A percentile compares a stretch with the other conserved stretches of the same genome.
Evolutionary conservation across 139 green algal species (phyloP).

Genomic region (Chlorella ohadii): DNA sequence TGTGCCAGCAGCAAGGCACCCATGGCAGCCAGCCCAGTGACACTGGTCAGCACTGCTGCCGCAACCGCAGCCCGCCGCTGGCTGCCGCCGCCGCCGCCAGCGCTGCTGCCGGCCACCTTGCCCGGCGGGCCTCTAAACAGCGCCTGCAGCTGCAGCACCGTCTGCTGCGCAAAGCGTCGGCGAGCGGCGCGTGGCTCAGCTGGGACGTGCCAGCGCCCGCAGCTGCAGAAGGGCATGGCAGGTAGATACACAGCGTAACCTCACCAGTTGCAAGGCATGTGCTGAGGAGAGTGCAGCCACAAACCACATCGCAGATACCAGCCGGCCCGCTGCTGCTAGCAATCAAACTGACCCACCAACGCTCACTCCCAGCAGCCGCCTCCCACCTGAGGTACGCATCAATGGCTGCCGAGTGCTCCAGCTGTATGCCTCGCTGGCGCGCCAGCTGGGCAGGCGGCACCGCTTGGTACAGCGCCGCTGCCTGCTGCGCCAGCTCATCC

Average conservation of each 20-base stretch:
- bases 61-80: neutral
- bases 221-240: neutral
- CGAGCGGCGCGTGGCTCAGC: neutral
- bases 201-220: constrained; percentile 34
- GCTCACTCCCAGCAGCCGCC: neutral
- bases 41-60: constrained; percentile 11
- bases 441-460: constrained; percentile 40
- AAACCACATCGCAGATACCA: no score
- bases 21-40: constrained; percentile 28
- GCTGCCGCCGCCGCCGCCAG: no score
- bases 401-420: constrained; percentile 28
- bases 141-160: constrained; percentile 22
- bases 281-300: no score
- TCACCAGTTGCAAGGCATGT: no score
- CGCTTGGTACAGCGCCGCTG: constrained; percentile 38
- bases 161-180: neutral
- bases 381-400: constrained; percentile 14
- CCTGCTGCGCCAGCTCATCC: constrained; percentile 64
- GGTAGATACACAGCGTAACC: no score
- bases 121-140: neutral
- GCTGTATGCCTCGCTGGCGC: neutral
- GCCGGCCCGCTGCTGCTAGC: no score
- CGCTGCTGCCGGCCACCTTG: no score
- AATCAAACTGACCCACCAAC: neutral
- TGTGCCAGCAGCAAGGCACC: constrained; percentile 24